Conservation (phyloP, 768 basidiomycete species). For the Podaxis sp. region DNA sequence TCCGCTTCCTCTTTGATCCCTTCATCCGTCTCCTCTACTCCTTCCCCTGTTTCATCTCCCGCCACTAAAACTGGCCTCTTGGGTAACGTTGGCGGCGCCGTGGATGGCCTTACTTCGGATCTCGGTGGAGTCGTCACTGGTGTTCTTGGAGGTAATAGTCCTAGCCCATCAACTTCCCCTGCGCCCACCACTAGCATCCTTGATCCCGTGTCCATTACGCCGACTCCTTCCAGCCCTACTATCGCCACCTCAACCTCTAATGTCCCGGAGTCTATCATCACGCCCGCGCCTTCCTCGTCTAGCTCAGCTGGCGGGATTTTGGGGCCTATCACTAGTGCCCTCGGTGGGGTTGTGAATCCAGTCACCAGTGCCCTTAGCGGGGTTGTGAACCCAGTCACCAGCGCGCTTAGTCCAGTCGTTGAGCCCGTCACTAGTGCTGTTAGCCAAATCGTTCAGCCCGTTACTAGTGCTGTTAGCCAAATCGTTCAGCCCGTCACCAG, state of each 20-base stretch:
- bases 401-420: background rate
- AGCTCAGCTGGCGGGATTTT: background rate
- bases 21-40: background rate
- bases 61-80: background rate
- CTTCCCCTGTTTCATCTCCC: background rate
- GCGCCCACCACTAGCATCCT: constrained; percentile 4
- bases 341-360: background rate
- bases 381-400: background rate
- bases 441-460: background rate
- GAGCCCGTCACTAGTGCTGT: background rate
- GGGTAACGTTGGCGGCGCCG: background rate
- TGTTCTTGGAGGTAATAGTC: background rate
- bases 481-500: background rate
- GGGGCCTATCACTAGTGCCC: background rate
- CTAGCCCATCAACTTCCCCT: background rate
- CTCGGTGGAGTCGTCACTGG: background rate
- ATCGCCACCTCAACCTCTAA: background rate
- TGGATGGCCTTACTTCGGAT: constrained; percentile 5
- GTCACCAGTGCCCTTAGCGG: background rate
- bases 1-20: background rate
- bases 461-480: background rate
- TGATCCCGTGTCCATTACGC: background rate
- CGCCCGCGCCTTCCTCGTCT: background rate
- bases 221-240: background rate
- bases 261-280: background rate